phyloP scores from a whole-genome alignment of 73 alveolate species.

The Paraurostyla sp. region DNA sequence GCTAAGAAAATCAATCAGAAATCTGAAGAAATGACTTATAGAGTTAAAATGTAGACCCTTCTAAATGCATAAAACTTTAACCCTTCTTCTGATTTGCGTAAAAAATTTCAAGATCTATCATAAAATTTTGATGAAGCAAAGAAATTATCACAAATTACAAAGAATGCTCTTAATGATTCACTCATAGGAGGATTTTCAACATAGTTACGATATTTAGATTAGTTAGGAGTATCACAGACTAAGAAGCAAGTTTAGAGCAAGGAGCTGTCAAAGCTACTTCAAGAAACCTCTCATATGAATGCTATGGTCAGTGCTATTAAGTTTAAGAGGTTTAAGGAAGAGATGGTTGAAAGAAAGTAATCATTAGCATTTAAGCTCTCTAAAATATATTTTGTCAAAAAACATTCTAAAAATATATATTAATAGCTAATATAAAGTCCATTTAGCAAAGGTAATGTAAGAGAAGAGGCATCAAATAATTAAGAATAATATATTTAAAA shows the following conservation, averaged over 20 bases:
- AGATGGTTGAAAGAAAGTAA: conserved; percentile 50
- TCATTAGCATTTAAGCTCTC: conserved; percentile 14
- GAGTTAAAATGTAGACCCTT: background rate
- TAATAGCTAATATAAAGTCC: background rate
- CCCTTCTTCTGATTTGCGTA: background rate
- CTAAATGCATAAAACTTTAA: background rate
- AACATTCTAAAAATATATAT: conserved; percentile 22
- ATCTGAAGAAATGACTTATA: background rate
- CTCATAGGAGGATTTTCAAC: background rate
- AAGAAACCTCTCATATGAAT: conserved; percentile 31
- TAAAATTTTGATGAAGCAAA: conserved; percentile 34
- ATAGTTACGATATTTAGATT: background rate
- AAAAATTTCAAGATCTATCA: conserved; percentile 16
- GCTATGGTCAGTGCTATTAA: conserved; percentile 30
- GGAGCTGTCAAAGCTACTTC: conserved; percentile 10
- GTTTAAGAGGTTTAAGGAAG: conserved; percentile 43
- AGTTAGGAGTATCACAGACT: conserved; percentile 39
- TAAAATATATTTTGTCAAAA: conserved; percentile 24
- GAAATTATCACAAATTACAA: background rate
- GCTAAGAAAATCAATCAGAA: background rate
- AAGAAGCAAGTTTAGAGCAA: conserved; percentile 13
- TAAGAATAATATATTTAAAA: too few species aligned
- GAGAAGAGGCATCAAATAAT: too few species aligned
- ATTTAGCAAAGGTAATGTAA: too few species aligned
- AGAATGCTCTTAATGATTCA: background rate